Evolutionary conservation across 2,329 filamentous ascomycete species (phyloP), one percentile per base, ranked within the genome.

Genomic region (Emergomyces orientalis): DNA sequence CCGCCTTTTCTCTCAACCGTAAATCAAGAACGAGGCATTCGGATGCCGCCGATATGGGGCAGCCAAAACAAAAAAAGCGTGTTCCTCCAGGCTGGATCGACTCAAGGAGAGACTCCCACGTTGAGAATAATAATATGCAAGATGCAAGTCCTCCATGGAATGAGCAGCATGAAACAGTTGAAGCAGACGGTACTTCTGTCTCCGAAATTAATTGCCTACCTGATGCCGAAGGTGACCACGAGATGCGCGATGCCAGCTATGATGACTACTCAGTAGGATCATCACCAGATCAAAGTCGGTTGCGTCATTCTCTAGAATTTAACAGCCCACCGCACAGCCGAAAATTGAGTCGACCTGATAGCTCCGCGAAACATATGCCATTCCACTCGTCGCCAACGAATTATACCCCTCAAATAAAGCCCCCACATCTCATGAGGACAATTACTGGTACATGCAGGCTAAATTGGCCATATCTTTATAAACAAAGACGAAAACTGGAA

Each of bases 381-480:
- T 34, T 39, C 13, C 13, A 22, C 49, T 57, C 43, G 17, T 52
- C 55, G 13, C 62, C 51, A 11, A 25, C 55, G 17, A 27, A 61
- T 27, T 41, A 54, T 34, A 56, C 5, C n/a, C 25, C 49, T 6
- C 69, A 68, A 43, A 60, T 71, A 6, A 71, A 67, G 57, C 73
- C 76, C 1, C 69, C 73, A 14, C 67, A 79, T 3, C 64, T 75
- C 22, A 67, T 72, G 6, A 68, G 71, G 52, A 67, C 70, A 64
- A 66, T 71, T 4, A 72, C 74, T 54, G 76, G 76, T 11, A 66
- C 71, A 2, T 68, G 72, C 2, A 88, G 85, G 69, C 79, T 97
- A 57, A 96, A 95, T 74, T 99, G 93, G 92, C 89, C 91, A 61
- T 90, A 94, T 72, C 80, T 99, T 0, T 99, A 96, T 77, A 90